phyloP scores from a whole-genome alignment of 2,329 filamentous ascomycete species.

The Fusarium burgessii region DNA sequence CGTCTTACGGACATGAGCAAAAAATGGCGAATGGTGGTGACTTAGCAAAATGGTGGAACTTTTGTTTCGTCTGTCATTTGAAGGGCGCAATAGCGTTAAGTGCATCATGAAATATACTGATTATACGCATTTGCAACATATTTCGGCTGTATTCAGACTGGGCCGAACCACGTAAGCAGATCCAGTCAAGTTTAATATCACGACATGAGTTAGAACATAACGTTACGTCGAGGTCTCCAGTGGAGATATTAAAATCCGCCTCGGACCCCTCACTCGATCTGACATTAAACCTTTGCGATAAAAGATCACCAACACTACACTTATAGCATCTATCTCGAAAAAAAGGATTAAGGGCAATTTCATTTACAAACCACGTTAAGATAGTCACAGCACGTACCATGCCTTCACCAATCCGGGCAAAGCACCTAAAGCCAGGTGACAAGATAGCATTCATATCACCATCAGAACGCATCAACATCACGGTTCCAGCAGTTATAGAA shows the following conservation, averaged over 20 bases:
- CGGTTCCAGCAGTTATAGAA: conserved; percentile 45
- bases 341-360: fast-evolving
- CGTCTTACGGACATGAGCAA: neutral
- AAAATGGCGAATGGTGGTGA: neutral
- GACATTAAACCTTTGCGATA: too few species aligned
- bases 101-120: neutral
- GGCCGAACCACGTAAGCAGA: neutral
- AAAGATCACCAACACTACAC: neutral
- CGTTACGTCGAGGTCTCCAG: neutral
- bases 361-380: fast-evolving
- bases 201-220: conserved; percentile 6
- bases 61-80: conserved; percentile 4
- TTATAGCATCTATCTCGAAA: too few species aligned
- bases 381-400: neutral
- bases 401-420: conserved; percentile 40
- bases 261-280: conserved; percentile 1
- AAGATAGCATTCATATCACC: conserved; percentile 58
- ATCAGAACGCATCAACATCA: conserved; percentile 53
- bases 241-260: conserved; percentile 7
- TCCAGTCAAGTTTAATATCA: fast-evolving
- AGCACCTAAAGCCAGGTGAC: conserved; percentile 49
- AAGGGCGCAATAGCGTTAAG: neutral
- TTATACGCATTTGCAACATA: neutral
- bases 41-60: neutral
- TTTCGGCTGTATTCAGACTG: neutral